Evolutionary conservation across 306 rosid species (phyloP), one percentile per base, ranked within the genome.

Genomic region (Purshia tridentata): DNA sequence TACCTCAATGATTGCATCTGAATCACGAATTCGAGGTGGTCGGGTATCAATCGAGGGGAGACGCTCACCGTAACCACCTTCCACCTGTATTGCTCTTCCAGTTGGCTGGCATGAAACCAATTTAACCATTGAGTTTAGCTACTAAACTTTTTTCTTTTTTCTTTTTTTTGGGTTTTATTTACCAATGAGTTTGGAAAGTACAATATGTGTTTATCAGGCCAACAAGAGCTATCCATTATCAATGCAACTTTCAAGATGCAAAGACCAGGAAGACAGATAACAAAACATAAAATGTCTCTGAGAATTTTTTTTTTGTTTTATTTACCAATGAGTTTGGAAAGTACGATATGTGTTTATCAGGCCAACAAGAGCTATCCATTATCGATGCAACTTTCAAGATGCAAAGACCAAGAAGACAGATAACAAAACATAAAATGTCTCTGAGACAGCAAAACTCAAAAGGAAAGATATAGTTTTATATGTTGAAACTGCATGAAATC

Each of bases 1-100:
- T 90, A 95, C 99, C 95, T 95, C 99, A 81, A 95, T 95, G 78
- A 95, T 84, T n/a, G 99, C 93, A 84, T 95, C 99, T 49, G 97
- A 83, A 85, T 95, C 99, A 62, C 99, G 99, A 45, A 85, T 81
- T 66, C 99, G 87, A 44, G 97, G 96, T 65, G 97, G 96, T 22
- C 99, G 92, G 63, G 95, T 95, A 77, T 95, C 99, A 81, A 92
- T 86, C 41, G 99, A 91, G 67, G 99, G 99, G 72, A 95, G 87
- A 69, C 99, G 96, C 76, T 95, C 99, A 50, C 98, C 99, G 70
- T 60, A 88, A 72, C 99, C 98, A 81, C 93, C 85, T 91, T 95
- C 99, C 76, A 95, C 99, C 87, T 95, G 99, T 78, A 95, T 95
- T 79, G 99, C 98, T 81, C 99, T 91, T 68, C 99, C 99, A 70